Percentiles rank a stretch among this genome's conserved stretches.
These are phyloP conservation scores for Fragaria nilgerrensis DNA, from an alignment of 306 rosid genomes.

Conservation along the genomic window DNA sequence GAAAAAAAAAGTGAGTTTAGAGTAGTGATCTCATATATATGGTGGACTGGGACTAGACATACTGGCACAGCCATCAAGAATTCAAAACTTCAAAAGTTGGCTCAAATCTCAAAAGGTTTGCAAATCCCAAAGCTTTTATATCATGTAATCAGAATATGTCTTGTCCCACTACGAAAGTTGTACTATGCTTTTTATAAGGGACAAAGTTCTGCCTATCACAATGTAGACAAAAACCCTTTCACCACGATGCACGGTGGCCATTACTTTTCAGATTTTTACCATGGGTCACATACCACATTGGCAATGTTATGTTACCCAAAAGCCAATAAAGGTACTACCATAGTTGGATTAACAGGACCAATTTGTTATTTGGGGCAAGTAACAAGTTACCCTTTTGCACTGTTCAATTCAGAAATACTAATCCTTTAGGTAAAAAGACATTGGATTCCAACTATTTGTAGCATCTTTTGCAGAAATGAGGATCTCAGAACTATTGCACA, in stretches of 20 bases:
- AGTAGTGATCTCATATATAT: background rate
- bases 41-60: slow-evolving; percentile 4
- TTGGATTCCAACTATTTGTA: slow-evolving; percentile 38
- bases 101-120: slow-evolving; percentile 44
- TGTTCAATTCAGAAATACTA: background rate
- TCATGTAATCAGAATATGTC: slow-evolving; percentile 13
- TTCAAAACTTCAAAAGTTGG: slow-evolving; percentile 22
- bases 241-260: slow-evolving; percentile 16
- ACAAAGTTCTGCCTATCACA: slow-evolving; percentile 11
- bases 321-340: background rate
- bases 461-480: slow-evolving; percentile 27
- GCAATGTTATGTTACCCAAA: background rate
- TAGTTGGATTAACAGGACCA: slow-evolving; percentile 5
- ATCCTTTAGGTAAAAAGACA: slow-evolving; percentile 21
- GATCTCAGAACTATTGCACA: background rate
- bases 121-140: slow-evolving; percentile 29
- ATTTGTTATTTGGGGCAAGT: slow-evolving; percentile 10
- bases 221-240: background rate
- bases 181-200: background rate
- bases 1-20: background rate
- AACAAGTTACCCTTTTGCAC: background rate
- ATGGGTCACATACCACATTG: background rate
- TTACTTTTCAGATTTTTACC: slow-evolving; percentile 19
- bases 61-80: slow-evolving; percentile 38
- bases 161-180: slow-evolving; percentile 19